Evolutionary conservation across 208 protist species (phyloP).

Genomic region (Naegleria gruberi): DNA sequence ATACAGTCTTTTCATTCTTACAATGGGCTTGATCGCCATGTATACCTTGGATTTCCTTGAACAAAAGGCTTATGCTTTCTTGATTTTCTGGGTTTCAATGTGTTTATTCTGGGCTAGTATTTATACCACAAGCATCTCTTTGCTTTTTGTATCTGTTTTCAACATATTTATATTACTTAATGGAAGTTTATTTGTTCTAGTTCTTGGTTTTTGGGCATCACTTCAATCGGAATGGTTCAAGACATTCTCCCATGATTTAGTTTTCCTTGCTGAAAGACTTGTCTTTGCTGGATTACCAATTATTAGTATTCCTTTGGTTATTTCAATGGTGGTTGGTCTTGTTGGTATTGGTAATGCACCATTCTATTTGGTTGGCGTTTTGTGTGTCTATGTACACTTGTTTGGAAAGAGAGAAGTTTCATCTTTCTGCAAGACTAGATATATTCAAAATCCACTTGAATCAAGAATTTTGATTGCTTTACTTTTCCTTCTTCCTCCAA

Average conservation of each 20-base stretch:
- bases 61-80: neutral
- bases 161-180: neutral
- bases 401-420: neutral
- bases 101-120: neutral
- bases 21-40: neutral
- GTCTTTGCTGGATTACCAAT: neutral
- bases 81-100: neutral
- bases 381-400: neutral
- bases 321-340: neutral
- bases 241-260: neutral
- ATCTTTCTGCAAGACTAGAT: neutral
- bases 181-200: neutral
- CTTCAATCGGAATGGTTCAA: neutral
- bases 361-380: neutral
- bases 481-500: neutral
- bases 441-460: neutral
- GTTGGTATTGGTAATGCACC: neutral
- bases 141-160: neutral
- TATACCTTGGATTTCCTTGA: slow-evolving; percentile 4
- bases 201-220: neutral
- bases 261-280: neutral
- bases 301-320: neutral
- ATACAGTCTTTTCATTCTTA: neutral
- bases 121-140: neutral
- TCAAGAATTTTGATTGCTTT: neutral